A percentile compares a stretch with the other conserved stretches of the same genome.
phyloP scores from a whole-genome alignment of 225 moss, liverwort and hornwort genomes.

The Bryoerythrophyllum caledonicum region DNA sequence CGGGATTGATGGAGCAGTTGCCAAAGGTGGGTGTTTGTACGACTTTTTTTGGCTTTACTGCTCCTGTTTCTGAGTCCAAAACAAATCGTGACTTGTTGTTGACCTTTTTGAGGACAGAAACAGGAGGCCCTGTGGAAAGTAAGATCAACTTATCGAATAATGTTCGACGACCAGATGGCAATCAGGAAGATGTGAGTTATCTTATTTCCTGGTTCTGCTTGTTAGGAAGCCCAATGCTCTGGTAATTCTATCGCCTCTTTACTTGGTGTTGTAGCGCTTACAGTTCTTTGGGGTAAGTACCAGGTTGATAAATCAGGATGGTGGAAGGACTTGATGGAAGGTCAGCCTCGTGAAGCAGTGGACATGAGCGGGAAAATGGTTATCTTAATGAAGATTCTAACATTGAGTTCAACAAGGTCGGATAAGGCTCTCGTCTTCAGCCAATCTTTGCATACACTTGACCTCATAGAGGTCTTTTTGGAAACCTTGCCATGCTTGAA shows the following conservation, averaged over 20 bases:
- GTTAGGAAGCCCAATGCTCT: constrained; percentile 12
- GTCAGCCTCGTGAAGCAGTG: constrained; percentile 49
- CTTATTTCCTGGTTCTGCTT: constrained; percentile 19
- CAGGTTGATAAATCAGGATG: constrained; percentile 78
- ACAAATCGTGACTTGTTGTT: constrained; percentile 20
- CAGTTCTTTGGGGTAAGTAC: not conserved
- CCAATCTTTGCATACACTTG: constrained; percentile 86
- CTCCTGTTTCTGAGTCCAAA: constrained; percentile 11
- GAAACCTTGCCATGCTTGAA: constrained; percentile 41
- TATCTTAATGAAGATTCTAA: constrained; percentile 72
- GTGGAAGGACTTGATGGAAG: constrained; percentile 87
- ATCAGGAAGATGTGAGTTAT: constrained; percentile 47
- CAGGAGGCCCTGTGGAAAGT: constrained; percentile 40
- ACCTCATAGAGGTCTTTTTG: constrained; percentile 84
- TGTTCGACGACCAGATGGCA: constrained; percentile 40
- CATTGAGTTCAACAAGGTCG: constrained; percentile 54
- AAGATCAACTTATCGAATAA: constrained; percentile 34
- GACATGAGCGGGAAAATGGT: constrained; percentile 95
- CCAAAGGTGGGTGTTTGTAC: constrained; percentile 42
- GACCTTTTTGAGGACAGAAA: constrained; percentile 28
- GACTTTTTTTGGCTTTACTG: constrained; percentile 4
- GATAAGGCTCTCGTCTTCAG: constrained; percentile 97
- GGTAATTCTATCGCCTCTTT: not conserved
- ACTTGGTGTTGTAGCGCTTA: not conserved
- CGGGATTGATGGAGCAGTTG: constrained; percentile 40